Evolutionary conservation across 805 yeast species (phyloP).

Genomic region (Brettanomyces nanus): DNA sequence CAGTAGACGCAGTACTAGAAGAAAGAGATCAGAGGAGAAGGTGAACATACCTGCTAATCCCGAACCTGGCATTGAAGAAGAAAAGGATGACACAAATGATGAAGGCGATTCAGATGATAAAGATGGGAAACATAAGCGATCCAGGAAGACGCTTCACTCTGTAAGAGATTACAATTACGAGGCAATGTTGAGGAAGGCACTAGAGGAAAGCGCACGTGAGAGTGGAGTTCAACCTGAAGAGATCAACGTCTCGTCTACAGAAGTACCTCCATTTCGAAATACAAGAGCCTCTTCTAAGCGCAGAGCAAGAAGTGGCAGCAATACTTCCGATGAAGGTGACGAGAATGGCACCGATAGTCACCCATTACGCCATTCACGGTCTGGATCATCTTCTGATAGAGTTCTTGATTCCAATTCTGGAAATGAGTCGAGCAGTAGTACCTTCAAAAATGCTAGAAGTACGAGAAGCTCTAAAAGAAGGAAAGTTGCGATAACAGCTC

Average conservation of each 20-base stretch:
- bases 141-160: slow-evolving; percentile 8
- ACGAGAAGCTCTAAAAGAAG: not conserved
- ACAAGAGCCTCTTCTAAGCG: slow-evolving; percentile 6
- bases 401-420: not conserved
- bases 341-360: not conserved
- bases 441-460: not conserved
- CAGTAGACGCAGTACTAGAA: slow-evolving; percentile 13
- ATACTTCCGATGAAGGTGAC: not conserved
- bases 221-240: slow-evolving; percentile 32
- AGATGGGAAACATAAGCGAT: slow-evolving; percentile 6
- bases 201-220: slow-evolving; percentile 50
- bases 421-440: not conserved
- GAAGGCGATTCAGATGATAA: not conserved
- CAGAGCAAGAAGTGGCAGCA: not conserved
- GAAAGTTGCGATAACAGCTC: not conserved
- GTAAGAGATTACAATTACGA: slow-evolving; percentile 29
- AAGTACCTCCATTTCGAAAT: slow-evolving; percentile 19
- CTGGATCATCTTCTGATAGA: not conserved
- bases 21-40: slow-evolving; percentile 21
- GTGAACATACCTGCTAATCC: not conserved
- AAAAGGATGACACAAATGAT: slow-evolving; percentile 5
- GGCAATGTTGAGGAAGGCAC: slow-evolving; percentile 32
- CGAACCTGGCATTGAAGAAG: slow-evolving; percentile 8
- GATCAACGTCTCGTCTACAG: slow-evolving; percentile 25
- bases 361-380: not conserved